Evolutionary conservation across 164 flowering plant species (phyloP).

Genomic region (Tinospora cordifolia): DNA sequence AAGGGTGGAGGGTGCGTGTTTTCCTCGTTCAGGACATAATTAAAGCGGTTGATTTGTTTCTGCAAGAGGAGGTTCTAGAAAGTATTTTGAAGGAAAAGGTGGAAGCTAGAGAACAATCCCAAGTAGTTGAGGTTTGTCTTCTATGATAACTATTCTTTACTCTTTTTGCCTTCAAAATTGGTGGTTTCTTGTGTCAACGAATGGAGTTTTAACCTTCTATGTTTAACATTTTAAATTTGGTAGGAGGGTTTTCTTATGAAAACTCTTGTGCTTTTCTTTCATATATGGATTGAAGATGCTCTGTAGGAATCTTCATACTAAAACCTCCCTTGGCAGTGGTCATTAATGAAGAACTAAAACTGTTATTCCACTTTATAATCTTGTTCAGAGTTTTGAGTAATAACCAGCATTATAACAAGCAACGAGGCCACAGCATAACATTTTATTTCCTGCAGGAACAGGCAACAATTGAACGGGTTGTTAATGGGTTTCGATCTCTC

Average conservation of each 20-base stretch:
- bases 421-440: too few relatives aligned
- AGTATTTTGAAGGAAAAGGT: constrained; percentile 26
- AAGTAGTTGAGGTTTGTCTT: constrained; percentile 40
- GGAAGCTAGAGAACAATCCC: constrained; percentile 14
- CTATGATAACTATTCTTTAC: background rate
- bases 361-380: background rate
- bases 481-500: constrained; percentile 47
- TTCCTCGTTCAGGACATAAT: constrained; percentile 68
- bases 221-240: too few relatives aligned
- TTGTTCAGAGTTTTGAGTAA: background rate
- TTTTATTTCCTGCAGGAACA: constrained; percentile 36
- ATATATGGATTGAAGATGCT: too few relatives aligned
- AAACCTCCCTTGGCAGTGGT: background rate
- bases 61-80: constrained; percentile 38
- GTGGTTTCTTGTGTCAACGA: background rate
- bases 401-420: background rate
- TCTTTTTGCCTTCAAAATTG: background rate
- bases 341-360: background rate
- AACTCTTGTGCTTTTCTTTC: too few relatives aligned
- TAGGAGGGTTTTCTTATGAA: too few relatives aligned
- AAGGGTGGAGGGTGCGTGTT: constrained; percentile 71
- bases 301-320: background rate
- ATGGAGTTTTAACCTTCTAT: background rate
- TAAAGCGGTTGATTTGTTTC: constrained; percentile 52
- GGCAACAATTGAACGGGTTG: constrained; percentile 36